Conservation (phyloP, 441 rosid genomes). For the Erysimum cheiri region DNA sequence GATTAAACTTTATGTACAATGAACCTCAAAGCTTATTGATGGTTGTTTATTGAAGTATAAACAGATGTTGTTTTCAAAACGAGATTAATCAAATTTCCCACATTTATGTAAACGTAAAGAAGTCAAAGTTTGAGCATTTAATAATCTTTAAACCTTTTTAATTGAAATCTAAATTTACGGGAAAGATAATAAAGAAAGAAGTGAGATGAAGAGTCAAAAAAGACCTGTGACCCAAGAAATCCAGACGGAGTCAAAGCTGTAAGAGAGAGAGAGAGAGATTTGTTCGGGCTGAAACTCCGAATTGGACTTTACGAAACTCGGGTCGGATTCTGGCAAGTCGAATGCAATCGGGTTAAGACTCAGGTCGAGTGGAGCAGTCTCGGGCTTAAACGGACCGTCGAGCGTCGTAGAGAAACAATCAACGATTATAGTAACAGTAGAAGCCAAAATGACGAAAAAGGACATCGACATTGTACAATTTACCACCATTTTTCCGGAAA, state of each 20-base stretch:
- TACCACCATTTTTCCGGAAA: conserved; percentile 31
- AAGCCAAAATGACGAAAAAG: conserved; percentile 29
- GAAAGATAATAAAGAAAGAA: background rate
- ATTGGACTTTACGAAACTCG: conserved; percentile 51
- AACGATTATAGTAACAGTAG: conserved; percentile 27
- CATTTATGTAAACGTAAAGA: conserved; percentile 5
- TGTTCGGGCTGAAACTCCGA: conserved; percentile 75
- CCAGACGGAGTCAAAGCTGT: conserved; percentile 65
- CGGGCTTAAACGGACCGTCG: conserved; percentile 80
- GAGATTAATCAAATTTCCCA: background rate
- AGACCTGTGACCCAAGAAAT: conserved; percentile 90
- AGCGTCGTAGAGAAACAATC: conserved; percentile 57
- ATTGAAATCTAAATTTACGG: too few relatives aligned
- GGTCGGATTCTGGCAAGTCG: conserved; percentile 77
- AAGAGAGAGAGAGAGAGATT: conserved; percentile 75
- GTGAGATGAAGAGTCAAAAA: conserved; percentile 26
- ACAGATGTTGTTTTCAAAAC: background rate
- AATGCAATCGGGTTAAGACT: conserved; percentile 57
- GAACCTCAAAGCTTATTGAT: conserved; percentile 2
- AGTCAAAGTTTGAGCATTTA: background rate
- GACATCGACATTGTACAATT: conserved; percentile 7
- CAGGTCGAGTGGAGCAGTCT: conserved; percentile 65
- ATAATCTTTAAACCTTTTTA: background rate
- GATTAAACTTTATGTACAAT: background rate
- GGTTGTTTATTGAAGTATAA: background rate